phyloP scores from a whole-genome alignment of 2,329 filamentous ascomycete species.

The Epichloe brachyelytri region DNA sequence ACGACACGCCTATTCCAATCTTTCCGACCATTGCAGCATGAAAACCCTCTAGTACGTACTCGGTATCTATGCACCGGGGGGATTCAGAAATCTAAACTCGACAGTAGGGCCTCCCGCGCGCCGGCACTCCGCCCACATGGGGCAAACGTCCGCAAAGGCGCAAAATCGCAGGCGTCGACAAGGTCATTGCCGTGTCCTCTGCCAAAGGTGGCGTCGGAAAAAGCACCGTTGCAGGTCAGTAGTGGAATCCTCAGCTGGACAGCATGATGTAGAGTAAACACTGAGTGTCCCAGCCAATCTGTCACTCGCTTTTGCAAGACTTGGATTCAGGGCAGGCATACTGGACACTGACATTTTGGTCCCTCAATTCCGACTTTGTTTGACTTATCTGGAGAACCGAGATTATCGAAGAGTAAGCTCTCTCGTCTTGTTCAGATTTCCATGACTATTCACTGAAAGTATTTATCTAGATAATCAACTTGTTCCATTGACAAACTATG shows the following conservation, averaged over 20 bases:
- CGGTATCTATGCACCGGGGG: background rate
- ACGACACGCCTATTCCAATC: conserved; percentile 23
- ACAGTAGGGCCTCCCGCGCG: conserved; percentile 66
- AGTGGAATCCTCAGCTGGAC: too few species aligned
- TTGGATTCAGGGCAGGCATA: conserved; percentile 72
- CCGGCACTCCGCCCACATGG: conserved; percentile 42
- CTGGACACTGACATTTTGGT: conserved; percentile 91
- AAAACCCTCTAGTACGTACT: conserved; percentile 70
- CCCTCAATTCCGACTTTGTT: conserved; percentile 88
- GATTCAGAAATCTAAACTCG: background rate
- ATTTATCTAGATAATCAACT: conserved; percentile 55
- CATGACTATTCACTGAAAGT: too few species aligned
- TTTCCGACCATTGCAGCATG: conserved; percentile 41
- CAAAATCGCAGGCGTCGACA: conserved; percentile 71
- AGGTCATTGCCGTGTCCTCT: conserved; percentile 92
- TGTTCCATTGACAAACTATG: conserved; percentile 83
- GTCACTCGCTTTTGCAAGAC: conserved; percentile 71
- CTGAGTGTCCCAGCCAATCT: conserved; percentile 51
- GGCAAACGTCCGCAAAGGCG: conserved; percentile 70
- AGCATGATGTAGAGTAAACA: too few species aligned
- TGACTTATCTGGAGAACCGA: conserved; percentile 65
- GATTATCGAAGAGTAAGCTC: conserved; percentile 55
- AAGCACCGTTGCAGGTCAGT: conserved; percentile 71
- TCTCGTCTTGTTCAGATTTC: conserved; percentile 3
- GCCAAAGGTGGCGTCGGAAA: conserved; percentile 98